phyloP scores from a whole-genome alignment of 768 basidiomycete species.

The Sistotremastrum suecicum region DNA sequence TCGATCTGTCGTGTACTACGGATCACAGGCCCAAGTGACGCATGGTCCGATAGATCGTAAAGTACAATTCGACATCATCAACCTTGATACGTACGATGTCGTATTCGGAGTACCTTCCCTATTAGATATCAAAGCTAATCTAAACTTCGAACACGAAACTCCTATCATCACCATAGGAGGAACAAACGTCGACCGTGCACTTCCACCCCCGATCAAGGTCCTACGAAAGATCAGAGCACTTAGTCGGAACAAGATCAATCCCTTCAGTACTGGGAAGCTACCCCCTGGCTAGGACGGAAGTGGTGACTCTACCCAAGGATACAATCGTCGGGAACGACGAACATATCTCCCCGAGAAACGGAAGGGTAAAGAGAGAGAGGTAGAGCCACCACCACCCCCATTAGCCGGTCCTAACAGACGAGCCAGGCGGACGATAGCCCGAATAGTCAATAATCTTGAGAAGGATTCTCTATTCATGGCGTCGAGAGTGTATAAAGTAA shows the following conservation, averaged over 20 bases:
- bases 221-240: neutral
- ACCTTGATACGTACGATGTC: conserved; percentile 22
- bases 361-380: neutral
- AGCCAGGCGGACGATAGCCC: neutral
- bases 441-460: neutral
- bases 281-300: no score
- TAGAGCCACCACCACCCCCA: neutral
- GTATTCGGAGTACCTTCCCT: conserved; percentile 24
- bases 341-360: neutral
- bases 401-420: neutral
- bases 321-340: neutral
- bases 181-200: neutral
- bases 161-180: conserved; percentile 1
- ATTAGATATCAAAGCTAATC: conserved; percentile 8
- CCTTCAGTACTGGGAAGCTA: no score
- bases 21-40: conserved; percentile 6
- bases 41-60: neutral
- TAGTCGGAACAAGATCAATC: neutral
- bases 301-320: no score
- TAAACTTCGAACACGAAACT: conserved; percentile 14
- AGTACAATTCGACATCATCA: conserved; percentile 20
- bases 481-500: neutral
- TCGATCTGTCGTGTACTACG: conserved; percentile 16
- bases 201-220: neutral
- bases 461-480: neutral